Evolutionary conservation across 129 eudicot species (phyloP), one percentile per base, ranked within the genome.

Genomic region (Saussurea involucrata): DNA sequence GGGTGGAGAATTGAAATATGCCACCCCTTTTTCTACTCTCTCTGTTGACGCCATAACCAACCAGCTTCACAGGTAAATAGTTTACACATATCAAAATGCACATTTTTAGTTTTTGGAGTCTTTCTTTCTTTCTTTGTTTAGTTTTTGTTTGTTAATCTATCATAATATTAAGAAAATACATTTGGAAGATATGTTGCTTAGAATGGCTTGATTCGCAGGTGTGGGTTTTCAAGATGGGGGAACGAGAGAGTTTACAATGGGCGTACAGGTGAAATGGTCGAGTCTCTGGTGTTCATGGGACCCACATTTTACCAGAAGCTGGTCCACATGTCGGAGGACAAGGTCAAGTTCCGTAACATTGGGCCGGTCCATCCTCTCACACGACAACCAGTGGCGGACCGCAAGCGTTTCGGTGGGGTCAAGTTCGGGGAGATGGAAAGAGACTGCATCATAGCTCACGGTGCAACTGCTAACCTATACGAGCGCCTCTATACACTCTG

Each of bases 351-450:
- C 73, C 90, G 96, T 42, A 94, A 94, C 82, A 79, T 85, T 0
- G 98, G 97, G 6, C 97, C 96, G 0, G 97, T 93, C 46, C 96
- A 93, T 42, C 96, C 97, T n/a, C 86, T 90, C 11, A 93, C 98
- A 46, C 85, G 95, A 15, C 98, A 93, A 83, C 98, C 98, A 1
- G 98, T 91, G 61, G 97, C 93, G 8, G 98, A 90, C 82, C 75
- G 96, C 76, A 91, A 94, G 81, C 88, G 97, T n/a, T 91, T 94
- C 21, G 98, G 98, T 28, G 98, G 96, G 21, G 83, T 91, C 68
- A 91, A 94, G 80, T 86, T 94, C 49, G 98, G 96, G 36, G 97
- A 91, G 85, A 91, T 91, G 97, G 97, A 89, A 66, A 80, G 97
- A 1, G 97, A 94, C 79, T 94, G 98, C 64, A 87, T 91, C n/a